Conservation (phyloP, 1,284 basidiomycete genomes). For the Meira miltonrushii region DNA sequence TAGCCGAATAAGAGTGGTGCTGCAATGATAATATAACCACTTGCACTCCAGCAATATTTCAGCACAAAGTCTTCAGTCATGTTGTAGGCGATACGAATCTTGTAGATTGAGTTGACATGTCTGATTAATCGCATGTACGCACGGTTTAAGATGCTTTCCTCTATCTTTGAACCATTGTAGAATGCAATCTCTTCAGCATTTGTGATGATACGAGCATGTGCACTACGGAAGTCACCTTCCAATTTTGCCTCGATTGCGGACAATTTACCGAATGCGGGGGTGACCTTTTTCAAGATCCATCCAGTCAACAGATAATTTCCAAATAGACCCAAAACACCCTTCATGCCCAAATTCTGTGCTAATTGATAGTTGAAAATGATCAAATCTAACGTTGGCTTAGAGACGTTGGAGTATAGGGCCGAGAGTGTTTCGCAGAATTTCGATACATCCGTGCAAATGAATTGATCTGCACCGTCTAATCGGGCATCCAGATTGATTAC, state of each 20-base stretch:
- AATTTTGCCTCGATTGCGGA: conserved; percentile 79
- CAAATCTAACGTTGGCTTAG: conserved; percentile 82
- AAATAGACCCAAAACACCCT: conserved; percentile 70
- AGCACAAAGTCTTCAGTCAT: conserved; percentile 52
- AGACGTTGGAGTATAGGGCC: conserved; percentile 65
- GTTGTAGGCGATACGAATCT: conserved; percentile 58
- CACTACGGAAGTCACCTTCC: conserved; percentile 82
- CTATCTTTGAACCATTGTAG: conserved; percentile 81
- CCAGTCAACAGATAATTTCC: conserved; percentile 81
- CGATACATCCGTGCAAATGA: conserved; percentile 87
- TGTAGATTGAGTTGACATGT: conserved; percentile 88
- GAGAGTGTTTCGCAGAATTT: conserved; percentile 82
- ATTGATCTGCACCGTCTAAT: conserved; percentile 55
- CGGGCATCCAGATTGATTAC: conserved; percentile 48
- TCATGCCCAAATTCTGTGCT: conserved; percentile 72
- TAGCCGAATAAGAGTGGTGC: conserved; percentile 43
- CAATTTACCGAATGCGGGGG: conserved; percentile 87
- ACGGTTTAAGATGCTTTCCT: conserved; percentile 73
- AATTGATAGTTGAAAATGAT: conserved; percentile 90
- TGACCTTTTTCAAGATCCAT: conserved; percentile 72
- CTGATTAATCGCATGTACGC: conserved; percentile 76
- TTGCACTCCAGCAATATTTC: conserved; percentile 50
- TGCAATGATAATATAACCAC: conserved; percentile 51
- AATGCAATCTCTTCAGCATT: conserved; percentile 91
- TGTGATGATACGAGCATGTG: conserved; percentile 78